Conservation (phyloP, 2,329 filamentous ascomycete species). For the Curvularia sp. region DNA sequence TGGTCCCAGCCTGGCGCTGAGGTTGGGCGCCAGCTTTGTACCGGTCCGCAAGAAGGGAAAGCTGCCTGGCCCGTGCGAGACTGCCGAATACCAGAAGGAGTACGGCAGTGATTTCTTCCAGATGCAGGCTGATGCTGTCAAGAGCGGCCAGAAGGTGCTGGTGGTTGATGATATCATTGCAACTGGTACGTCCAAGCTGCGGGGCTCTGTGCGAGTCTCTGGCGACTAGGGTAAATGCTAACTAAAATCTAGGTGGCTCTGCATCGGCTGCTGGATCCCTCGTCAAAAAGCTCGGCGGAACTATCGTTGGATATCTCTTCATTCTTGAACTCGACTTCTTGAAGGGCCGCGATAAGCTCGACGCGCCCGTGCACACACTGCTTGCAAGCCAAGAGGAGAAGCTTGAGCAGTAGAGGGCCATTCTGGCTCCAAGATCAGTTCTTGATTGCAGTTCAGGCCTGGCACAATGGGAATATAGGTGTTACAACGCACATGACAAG, state of each 20-base stretch:
- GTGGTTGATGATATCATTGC: constrained; percentile 98
- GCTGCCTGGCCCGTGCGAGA: constrained; percentile 86
- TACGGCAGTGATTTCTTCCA: constrained; percentile 96
- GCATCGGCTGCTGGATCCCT: constrained; percentile 87
- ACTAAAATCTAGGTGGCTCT: constrained; percentile 73
- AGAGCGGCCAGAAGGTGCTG: constrained; percentile 85
- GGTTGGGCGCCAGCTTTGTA: constrained; percentile 84
- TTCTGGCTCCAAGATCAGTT: background rate
- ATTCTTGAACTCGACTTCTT: constrained; percentile 95
- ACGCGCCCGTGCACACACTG: constrained; percentile 82
- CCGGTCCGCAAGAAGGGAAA: constrained; percentile 96
- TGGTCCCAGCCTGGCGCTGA: constrained; percentile 84
- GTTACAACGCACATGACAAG: constrained; percentile 11
- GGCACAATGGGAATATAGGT: background rate
- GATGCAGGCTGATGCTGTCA: constrained; percentile 87
- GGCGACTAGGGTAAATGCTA: constrained; percentile 11
- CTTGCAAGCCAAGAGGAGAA: constrained; percentile 68
- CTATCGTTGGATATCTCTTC: constrained; percentile 89
- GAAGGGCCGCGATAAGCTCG: constrained; percentile 88
- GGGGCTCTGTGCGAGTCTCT: background rate
- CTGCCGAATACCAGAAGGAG: constrained; percentile 90
- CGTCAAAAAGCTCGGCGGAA: constrained; percentile 83
- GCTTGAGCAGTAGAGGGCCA: constrained; percentile 13
- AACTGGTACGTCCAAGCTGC: constrained; percentile 71
- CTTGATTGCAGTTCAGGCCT: background rate